Percentiles rank a stretch among this genome's conserved stretches.
These are phyloP conservation scores for Jatropha curcas DNA, from an alignment of 345 rosid species.

Conservation along the genomic window DNA sequence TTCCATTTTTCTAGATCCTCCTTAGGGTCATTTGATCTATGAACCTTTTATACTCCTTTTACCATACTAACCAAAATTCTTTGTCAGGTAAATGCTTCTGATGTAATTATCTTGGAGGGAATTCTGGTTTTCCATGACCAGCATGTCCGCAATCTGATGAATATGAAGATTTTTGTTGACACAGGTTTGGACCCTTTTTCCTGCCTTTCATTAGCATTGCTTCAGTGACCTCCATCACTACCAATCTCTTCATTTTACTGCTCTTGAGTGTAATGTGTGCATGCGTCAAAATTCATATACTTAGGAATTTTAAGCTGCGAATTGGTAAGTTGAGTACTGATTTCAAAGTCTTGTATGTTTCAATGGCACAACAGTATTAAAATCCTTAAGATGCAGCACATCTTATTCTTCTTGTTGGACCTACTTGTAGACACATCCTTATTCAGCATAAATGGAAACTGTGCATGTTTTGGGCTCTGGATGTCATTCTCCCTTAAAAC, in stretches of 20 bases:
- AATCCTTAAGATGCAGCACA: neutral
- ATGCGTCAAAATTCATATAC: neutral
- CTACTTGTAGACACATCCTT: neutral
- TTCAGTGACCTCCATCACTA: neutral
- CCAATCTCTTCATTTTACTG: neutral
- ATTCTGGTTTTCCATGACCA: conserved; percentile 94
- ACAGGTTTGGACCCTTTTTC: conserved; percentile 55
- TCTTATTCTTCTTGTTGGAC: neutral
- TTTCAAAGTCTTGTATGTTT: neutral
- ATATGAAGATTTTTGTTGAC: conserved; percentile 98
- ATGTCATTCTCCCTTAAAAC: neutral
- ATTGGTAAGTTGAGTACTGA: neutral
- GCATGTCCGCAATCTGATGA: conserved; percentile 85
- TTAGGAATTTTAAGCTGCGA: neutral
- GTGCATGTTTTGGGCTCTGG: neutral
- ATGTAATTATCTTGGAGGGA: conserved; percentile 97
- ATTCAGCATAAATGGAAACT: neutral
- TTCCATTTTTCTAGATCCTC: neutral
- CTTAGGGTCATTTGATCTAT: neutral
- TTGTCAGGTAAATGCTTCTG: conserved; percentile 90
- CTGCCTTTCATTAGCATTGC: conserved; percentile 7
- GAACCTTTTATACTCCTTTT: neutral
- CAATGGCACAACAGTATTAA: neutral
- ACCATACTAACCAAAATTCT: neutral
- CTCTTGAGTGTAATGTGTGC: neutral